phyloP scores from a whole-genome alignment of 192 early-diverging fungal genomes.

The Jimgerdemannia flammicorona region DNA sequence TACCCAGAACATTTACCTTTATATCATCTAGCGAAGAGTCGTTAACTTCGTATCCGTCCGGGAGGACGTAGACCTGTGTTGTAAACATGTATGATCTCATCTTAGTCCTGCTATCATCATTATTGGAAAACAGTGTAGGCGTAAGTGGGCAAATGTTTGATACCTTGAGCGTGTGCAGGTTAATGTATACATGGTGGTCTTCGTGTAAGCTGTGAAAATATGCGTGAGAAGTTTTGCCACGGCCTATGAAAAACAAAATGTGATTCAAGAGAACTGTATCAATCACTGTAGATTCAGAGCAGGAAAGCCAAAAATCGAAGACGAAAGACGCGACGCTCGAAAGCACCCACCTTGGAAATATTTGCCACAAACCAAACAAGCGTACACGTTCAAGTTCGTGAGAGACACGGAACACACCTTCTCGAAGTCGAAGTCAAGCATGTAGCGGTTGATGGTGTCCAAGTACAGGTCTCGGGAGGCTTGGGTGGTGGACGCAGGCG shows the following conservation, averaged over 20 bases:
- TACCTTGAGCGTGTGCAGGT: slow-evolving; percentile 77
- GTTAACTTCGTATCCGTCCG: slow-evolving; percentile 89
- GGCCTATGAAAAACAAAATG: slow-evolving; percentile 45
- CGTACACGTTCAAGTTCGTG: slow-evolving; percentile 91
- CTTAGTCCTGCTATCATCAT: slow-evolving; percentile 3
- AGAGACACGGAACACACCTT: slow-evolving; percentile 95
- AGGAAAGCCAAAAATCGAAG: background rate
- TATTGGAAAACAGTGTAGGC: slow-evolving; percentile 1
- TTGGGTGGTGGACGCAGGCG: background rate
- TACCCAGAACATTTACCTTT: slow-evolving; percentile 53
- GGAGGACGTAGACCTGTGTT: slow-evolving; percentile 78
- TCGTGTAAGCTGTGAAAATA: slow-evolving; percentile 96
- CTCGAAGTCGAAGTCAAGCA: slow-evolving; percentile 98
- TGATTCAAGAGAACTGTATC: background rate
- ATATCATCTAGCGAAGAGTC: slow-evolving; percentile 90
- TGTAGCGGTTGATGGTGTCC: slow-evolving; percentile 80
- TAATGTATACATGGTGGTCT: slow-evolving; percentile 95
- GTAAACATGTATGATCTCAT: background rate
- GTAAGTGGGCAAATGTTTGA: background rate
- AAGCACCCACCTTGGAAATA: slow-evolving; percentile 77
- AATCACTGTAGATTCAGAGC: background rate
- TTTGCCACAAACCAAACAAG: slow-evolving; percentile 94
- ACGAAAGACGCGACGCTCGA: background rate
- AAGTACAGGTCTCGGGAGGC: slow-evolving; percentile 59
- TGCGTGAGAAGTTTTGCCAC: slow-evolving; percentile 86